Evolutionary conservation across 352 stramenopile species (phyloP).

Genomic region (Pilasporangium apinafurcum): DNA sequence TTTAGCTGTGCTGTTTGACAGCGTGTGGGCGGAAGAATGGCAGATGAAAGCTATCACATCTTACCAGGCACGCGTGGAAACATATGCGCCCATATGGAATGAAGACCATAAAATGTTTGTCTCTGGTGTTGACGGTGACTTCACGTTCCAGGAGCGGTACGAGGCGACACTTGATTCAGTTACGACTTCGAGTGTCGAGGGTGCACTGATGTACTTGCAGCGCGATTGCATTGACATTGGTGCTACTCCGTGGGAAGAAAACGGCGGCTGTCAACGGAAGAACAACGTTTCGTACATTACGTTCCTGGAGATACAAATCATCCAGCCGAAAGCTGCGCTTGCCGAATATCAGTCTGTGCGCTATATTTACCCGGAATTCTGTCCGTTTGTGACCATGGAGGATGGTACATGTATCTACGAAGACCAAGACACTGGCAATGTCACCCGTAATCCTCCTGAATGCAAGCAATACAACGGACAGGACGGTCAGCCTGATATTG

Average conservation of each 20-base stretch:
- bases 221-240: constrained; percentile 60
- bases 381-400: constrained; percentile 61
- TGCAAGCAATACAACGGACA: constrained; percentile 66
- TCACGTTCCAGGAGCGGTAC: constrained; percentile 42
- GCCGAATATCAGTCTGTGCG: constrained; percentile 50
- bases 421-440: constrained; percentile 8
- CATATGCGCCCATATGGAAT: constrained; percentile 44
- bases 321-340: constrained; percentile 45
- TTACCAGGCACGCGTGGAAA: constrained; percentile 54
- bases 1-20: too few species aligned
- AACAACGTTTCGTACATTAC: constrained; percentile 60
- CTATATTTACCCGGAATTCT: constrained; percentile 66
- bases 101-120: constrained; percentile 33
- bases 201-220: constrained; percentile 65
- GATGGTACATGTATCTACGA: constrained; percentile 39
- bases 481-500: constrained; percentile 42
- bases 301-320: constrained; percentile 60
- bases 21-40: constrained; percentile 17
- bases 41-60: constrained; percentile 40
- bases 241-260: constrained; percentile 11
- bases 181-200: constrained; percentile 64
- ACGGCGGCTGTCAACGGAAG: constrained; percentile 26
- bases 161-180: constrained; percentile 51
- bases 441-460: constrained; percentile 14
- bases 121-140: constrained; percentile 11